These are phyloP conservation scores for Trichoderma asperellum DNA, from an alignment of 2,329 filamentous ascomycete genomes.

Conservation along the genomic window DNA sequence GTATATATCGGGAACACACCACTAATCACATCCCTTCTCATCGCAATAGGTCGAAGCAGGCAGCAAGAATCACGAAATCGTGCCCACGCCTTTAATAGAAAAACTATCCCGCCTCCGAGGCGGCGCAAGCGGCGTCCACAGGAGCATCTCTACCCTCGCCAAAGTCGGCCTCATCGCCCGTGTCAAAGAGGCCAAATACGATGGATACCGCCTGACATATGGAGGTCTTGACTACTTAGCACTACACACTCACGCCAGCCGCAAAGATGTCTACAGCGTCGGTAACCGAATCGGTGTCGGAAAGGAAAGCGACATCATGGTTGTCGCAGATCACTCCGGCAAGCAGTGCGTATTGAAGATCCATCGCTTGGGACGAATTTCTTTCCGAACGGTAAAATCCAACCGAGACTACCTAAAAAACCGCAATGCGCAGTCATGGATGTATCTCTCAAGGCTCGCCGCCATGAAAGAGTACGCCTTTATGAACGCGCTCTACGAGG, in stretches of 20 bases:
- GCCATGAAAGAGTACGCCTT: constrained; percentile 95
- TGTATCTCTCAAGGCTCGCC: constrained; percentile 93
- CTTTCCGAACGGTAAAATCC: constrained; percentile 92
- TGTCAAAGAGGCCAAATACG: constrained; percentile 95
- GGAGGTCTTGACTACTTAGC: constrained; percentile 98
- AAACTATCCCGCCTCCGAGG: constrained; percentile 81
- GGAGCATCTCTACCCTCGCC: constrained; percentile 84
- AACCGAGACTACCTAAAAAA: constrained; percentile 95
- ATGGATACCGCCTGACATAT: constrained; percentile 95
- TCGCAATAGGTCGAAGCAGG: constrained; percentile 78
- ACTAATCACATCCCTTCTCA: not conserved
- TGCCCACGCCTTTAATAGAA: constrained; percentile 86
- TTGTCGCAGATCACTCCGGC: constrained; percentile 81
- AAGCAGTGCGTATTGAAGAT: constrained; percentile 88
- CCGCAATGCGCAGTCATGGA: constrained; percentile 81
- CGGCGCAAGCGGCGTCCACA: constrained; percentile 77
- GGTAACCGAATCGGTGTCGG: constrained; percentile 94
- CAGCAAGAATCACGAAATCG: constrained; percentile 95
- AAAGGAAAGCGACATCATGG: constrained; percentile 96
- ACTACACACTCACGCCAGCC: constrained; percentile 82
- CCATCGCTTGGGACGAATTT: constrained; percentile 91
- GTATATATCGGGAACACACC: not conserved
- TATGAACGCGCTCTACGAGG: constrained; percentile 81
- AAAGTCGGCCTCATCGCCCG: constrained; percentile 90
- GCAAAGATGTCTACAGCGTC: constrained; percentile 83